Percentiles rank a stretch among this genome's conserved stretches.
These are phyloP conservation scores for Cryptomeria japonica DNA, from an alignment of 75 land plant genomes.

Conservation along the genomic window DNA sequence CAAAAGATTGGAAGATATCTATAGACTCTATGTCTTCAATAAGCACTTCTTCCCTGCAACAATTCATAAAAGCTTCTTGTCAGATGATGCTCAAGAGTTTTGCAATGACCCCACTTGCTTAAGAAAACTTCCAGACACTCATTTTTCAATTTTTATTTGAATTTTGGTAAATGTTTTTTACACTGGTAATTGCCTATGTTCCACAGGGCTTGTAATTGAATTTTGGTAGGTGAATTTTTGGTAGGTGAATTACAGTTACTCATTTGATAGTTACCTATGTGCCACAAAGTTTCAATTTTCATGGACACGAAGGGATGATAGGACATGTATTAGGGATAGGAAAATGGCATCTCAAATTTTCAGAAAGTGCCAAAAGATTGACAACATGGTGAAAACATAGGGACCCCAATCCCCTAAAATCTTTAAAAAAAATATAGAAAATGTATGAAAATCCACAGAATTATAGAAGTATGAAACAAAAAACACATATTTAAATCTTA, in stretches of 20 bases:
- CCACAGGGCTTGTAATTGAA: neutral
- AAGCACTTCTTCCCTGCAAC: constrained; percentile 46
- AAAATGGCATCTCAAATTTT: no score
- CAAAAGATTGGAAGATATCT: constrained; percentile 26
- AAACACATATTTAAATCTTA: neutral
- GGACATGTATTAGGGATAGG: no score
- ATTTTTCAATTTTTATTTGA: neutral
- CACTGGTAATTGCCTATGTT: neutral
- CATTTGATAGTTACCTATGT: neutral
- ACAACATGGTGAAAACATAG: neutral
- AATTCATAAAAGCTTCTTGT: neutral
- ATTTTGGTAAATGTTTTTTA: neutral
- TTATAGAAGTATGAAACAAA: neutral
- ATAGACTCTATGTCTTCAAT: constrained; percentile 20
- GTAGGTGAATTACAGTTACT: neutral
- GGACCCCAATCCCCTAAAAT: neutral
- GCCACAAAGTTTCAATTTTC: neutral
- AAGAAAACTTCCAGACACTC: neutral
- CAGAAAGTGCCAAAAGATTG: neutral
- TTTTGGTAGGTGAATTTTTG: no score
- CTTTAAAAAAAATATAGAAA: neutral
- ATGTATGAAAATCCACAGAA: neutral
- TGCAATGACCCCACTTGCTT: neutral
- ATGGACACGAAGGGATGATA: neutral
- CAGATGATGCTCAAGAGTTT: neutral